Conservation (phyloP, 2,329 filamentous ascomycete species). For the Colletotrichum incanum region DNA sequence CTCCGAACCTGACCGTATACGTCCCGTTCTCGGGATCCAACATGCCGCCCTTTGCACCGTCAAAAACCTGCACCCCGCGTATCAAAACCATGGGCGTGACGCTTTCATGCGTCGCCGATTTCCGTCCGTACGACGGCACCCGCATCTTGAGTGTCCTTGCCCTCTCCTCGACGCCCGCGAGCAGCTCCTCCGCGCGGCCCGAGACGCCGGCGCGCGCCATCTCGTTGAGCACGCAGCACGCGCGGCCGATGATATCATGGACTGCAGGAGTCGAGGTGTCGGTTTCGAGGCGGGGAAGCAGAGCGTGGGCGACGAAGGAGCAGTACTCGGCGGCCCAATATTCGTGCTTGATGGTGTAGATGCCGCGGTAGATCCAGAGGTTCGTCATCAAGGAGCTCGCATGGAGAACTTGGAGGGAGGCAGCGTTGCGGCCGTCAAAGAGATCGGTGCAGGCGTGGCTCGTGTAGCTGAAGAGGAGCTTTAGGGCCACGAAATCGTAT, state of each 20-base stretch:
- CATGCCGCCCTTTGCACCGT: neutral
- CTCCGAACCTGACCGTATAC: neutral
- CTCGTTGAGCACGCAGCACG: constrained; percentile 26
- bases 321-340: constrained; percentile 43
- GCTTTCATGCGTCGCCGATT: neutral
- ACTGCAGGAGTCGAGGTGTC: neutral
- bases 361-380: constrained; percentile 48
- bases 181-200: constrained; percentile 7
- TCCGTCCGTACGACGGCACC: constrained; percentile 9
- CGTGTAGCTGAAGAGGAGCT: constrained; percentile 20
- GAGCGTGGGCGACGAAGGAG: constrained; percentile 1
- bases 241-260: constrained; percentile 5
- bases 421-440: constrained; percentile 57
- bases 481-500: constrained; percentile 30
- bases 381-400: constrained; percentile 41
- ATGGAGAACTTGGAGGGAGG: constrained; percentile 60
- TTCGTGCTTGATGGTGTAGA: constrained; percentile 45
- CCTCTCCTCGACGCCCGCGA: constrained; percentile 1
- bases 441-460: neutral
- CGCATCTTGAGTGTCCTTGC: neutral
- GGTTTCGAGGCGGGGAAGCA: neutral
- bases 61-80: constrained; percentile 8
- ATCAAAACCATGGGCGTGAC: neutral
- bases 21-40: neutral
- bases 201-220: constrained; percentile 11